Evolutionary conservation across 352 stramenopile genomes (phyloP), one percentile per base, ranked within the genome.

Genomic region (Phytophthora sp.): DNA sequence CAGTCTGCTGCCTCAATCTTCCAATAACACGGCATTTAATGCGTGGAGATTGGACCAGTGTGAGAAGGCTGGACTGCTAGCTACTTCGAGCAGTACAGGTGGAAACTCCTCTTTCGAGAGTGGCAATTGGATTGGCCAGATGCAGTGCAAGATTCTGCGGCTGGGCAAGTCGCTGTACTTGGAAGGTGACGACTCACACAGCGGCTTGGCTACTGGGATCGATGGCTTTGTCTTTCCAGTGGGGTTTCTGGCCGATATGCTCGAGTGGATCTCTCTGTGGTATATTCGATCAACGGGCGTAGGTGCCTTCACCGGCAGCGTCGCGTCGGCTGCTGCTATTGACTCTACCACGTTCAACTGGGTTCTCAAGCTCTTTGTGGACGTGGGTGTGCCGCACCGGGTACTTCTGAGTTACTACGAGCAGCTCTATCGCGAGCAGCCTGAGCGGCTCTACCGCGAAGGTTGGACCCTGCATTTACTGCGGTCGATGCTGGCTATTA

Each of bases 401-500:
- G 71, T 88, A 23, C 76, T 96, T 4, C 55, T 96, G 31, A 86
- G 83, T 58, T 80, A 86, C 63, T 96, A 96, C 63, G 81, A 94
- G 61, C 80, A 90, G 44, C 63, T 96, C 4, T 96, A 93, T 66
- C 82, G 80, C 26, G 77, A 89, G 31, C 84, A 90, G 24, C 65
- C 69, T 23, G 79, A 94, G 57, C 77, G 82, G 30, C 65, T 93
- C 4, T 96, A 92, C 63, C 81, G 81, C 21, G 79, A 91, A 35
- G 80, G 86, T 15, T 96, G 88, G 88, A 87, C 79, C 27, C 63
- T 94, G 31, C 88, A 96, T 63, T 57, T 96, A 56, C 71, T 94
- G 44, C 77, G 89, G 61, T 84, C 84, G 5, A 88, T 94, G 50
- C 71, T 94, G 46, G 72, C 80, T 31, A 86, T 89, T 62, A 77